Conservation (phyloP, 2,329 filamentous ascomycete genomes). For the Talaromyces funiculosus region DNA sequence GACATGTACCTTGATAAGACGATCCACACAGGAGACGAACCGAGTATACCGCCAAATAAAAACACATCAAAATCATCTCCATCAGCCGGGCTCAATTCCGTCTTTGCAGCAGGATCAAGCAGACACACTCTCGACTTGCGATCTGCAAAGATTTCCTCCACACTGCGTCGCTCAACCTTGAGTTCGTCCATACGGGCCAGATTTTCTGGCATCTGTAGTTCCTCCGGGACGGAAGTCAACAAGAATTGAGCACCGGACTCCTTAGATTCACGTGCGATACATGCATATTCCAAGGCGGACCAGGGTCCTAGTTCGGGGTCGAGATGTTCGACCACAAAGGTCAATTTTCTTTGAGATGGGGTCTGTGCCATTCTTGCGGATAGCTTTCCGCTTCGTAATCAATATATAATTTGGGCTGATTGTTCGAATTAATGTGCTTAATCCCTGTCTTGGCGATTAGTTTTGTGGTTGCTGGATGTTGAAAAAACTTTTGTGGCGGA, state of each 20-base stretch:
- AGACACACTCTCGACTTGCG: slow-evolving; percentile 76
- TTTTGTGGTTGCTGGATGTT: background rate
- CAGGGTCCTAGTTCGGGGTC: slow-evolving; percentile 90
- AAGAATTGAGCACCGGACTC: slow-evolving; percentile 64
- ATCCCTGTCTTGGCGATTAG: background rate
- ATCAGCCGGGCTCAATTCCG: slow-evolving; percentile 79
- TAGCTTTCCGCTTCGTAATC: background rate
- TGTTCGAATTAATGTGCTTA: background rate
- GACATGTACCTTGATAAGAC: background rate
- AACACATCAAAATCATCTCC: slow-evolving; percentile 81
- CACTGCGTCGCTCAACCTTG: slow-evolving; percentile 66
- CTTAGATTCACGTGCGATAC: slow-evolving; percentile 77
- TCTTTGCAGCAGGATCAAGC: slow-evolving; percentile 75
- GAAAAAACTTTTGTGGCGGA: slow-evolving; percentile 8
- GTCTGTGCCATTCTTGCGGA: slow-evolving; percentile 22
- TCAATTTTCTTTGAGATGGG: slow-evolving; percentile 48
- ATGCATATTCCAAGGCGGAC: slow-evolving; percentile 88
- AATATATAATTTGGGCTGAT: background rate
- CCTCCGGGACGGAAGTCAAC: slow-evolving; percentile 70
- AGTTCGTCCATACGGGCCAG: slow-evolving; percentile 60
- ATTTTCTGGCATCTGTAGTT: slow-evolving; percentile 55
- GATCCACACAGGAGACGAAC: slow-evolving; percentile 45
- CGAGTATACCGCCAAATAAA: slow-evolving; percentile 91
- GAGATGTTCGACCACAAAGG: slow-evolving; percentile 92
- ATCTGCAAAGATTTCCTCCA: slow-evolving; percentile 72